Base-by-base conservation (phyloP, 2,329 filamentous ascomycete genomes). In the Fusarium sp. region DNA sequence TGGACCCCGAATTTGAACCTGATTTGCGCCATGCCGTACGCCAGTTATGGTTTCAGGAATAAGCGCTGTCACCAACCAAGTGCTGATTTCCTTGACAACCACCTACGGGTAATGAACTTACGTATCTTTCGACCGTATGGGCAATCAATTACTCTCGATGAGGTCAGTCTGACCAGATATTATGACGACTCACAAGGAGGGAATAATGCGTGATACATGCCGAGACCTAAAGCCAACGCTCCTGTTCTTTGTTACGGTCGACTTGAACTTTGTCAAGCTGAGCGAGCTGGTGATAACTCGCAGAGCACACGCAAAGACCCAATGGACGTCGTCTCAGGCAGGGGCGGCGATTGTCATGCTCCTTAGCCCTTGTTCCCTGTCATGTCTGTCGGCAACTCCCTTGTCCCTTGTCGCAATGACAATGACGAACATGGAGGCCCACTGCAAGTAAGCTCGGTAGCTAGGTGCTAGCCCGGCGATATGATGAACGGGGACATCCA, bases 401-500 rank as follows among this genome's bases (percentile, higher is more conserved):
- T 42, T 27, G 15, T 29, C 48, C 48, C 36, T 42, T 40, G 36
- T 51, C 47, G 50, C 48, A 65, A 61, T 61, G 60, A 58, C 60
- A 72, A 72, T 73, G 71, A 73, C 69, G 71, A 72, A 71, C 67
- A 71, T 72, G 65, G 58, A 68, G 67, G 67, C 58, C 70, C 66
- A 72, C 67, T 58, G 53, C 60, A 73, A 66, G 67, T 9, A 29
- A 29, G 27, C 63, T 73, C 71, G 71, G 71, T 73, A 73, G 71
- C 71, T 73, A 69, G 52, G 65, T 63, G 58, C 55, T 73, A 73
- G 71, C 39, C 59, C 33, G 56, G 55, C 68, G 63, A 70, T 66
- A 69, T 62, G 54, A 61, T 72, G 66, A 68, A 72, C 59, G 33
- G 63, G 63, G 70, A 33, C 60, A 66, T 61, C 50, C 11, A 6